Evolutionary conservation across 1,284 basidiomycete species (phyloP).

Genomic region (Malassezia japonica): DNA sequence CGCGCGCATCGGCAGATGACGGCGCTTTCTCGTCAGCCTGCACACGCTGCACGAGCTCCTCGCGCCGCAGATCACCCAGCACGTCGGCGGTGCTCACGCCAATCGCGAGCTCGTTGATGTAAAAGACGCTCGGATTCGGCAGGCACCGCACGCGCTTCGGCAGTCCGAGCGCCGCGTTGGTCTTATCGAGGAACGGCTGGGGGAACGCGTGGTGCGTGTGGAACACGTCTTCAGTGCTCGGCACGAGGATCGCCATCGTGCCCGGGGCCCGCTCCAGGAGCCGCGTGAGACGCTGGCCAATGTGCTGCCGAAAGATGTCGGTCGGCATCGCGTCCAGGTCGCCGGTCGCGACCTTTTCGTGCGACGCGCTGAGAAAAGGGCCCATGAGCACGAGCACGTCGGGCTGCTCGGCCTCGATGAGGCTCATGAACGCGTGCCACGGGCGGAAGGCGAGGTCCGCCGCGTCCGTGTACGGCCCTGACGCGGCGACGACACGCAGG

Average conservation of each 20-base stretch:
- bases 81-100: constrained; percentile 71
- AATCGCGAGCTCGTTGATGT: constrained; percentile 72
- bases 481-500: constrained; percentile 24
- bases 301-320: constrained; percentile 62
- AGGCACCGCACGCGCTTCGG: constrained; percentile 61
- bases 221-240: constrained; percentile 70
- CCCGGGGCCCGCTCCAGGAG: constrained; percentile 60
- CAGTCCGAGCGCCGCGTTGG: constrained; percentile 28
- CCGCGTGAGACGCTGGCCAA: constrained; percentile 57
- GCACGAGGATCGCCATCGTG: constrained; percentile 66
- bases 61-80: constrained; percentile 74
- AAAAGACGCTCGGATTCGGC: constrained; percentile 77
- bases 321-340: constrained; percentile 51
- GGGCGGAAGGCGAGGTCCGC: constrained; percentile 28
- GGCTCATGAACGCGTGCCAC: constrained; percentile 38
- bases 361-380: constrained; percentile 12
- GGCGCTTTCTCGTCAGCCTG: constrained; percentile 48
- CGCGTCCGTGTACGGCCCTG: constrained; percentile 31
- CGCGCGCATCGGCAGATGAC: constrained; percentile 54
- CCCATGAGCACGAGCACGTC: constrained; percentile 63
- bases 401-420: constrained; percentile 55
- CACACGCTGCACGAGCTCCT: constrained; percentile 68
- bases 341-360: neutral
- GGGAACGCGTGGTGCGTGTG: constrained; percentile 57
- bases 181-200: constrained; percentile 62